Percentiles rank a stretch among this genome's conserved stretches.
phyloP scores from a whole-genome alignment of 2,329 filamentous ascomycete genomes.

The Cadophora gregata region DNA sequence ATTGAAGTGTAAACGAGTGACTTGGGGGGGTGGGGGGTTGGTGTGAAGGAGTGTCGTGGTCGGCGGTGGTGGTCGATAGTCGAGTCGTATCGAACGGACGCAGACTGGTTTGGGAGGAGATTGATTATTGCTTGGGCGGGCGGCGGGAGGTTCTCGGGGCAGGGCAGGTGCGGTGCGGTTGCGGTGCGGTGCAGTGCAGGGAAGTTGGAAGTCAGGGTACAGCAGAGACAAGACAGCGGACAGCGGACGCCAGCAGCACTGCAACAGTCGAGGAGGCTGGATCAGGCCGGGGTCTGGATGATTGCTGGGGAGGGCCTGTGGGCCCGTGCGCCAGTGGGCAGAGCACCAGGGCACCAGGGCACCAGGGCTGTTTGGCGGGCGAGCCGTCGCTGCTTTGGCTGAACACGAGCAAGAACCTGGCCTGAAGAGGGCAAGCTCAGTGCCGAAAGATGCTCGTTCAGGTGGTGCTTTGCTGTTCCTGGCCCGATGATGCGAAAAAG shows the following conservation, averaged over 20 bases:
- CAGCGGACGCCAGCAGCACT: no score
- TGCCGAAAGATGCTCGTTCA: neutral
- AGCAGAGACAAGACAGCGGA: no score
- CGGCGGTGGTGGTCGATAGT: slow-evolving; percentile 5
- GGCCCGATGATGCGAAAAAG: neutral
- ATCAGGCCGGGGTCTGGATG: neutral
- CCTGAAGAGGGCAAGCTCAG: neutral
- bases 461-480: neutral
- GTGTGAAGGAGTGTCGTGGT: slow-evolving; percentile 21
- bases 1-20: slow-evolving; percentile 37
- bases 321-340: no score
- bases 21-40: slow-evolving; percentile 12
- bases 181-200: neutral
- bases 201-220: no score
- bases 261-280: neutral
- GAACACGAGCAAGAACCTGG: neutral
- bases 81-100: slow-evolving; percentile 1
- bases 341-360: no score
- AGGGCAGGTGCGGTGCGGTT: neutral
- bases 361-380: neutral
- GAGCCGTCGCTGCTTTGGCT: slow-evolving; percentile 10
- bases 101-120: neutral
- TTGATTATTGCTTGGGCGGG: neutral
- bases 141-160: neutral
- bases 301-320: neutral